Percentiles rank a stretch among this genome's conserved stretches.
Conservation (phyloP, 1,139 yeast genomes). For the Debaryomycetaceae sp. region DNA sequence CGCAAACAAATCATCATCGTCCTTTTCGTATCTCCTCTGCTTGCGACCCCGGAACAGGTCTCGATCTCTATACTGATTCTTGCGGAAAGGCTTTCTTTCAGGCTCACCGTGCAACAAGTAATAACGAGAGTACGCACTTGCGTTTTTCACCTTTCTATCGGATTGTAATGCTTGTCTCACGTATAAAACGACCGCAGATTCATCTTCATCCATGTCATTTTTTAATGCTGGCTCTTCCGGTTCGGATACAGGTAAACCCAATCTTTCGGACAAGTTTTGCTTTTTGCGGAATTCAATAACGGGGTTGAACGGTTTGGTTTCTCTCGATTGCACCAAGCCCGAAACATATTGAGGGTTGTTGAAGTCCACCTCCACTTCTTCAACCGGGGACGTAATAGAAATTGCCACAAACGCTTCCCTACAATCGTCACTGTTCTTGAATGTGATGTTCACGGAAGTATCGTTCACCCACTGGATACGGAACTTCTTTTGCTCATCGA, state of each 20-base stretch:
- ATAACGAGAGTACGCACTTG: slow-evolving; percentile 60
- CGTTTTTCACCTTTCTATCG: slow-evolving; percentile 58
- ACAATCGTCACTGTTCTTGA: slow-evolving; percentile 43
- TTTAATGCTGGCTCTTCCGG: slow-evolving; percentile 5
- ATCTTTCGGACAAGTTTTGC: slow-evolving; percentile 26
- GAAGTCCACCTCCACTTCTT: slow-evolving; percentile 9
- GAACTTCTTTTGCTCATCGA: slow-evolving; percentile 33
- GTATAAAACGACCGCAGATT: slow-evolving; percentile 36
- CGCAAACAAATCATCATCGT: slow-evolving; percentile 42
- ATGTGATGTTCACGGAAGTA: slow-evolving; percentile 52
- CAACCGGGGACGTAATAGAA: slow-evolving; percentile 19
- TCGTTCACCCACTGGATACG: slow-evolving; percentile 73
- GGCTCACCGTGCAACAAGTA: slow-evolving; percentile 77
- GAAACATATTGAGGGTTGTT: slow-evolving; percentile 18
- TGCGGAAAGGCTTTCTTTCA: slow-evolving; percentile 36
- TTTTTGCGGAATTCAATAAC: slow-evolving; percentile 34
- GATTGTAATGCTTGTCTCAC: slow-evolving; percentile 51
- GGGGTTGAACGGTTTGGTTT: slow-evolving; percentile 37
- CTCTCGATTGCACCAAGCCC: slow-evolving; percentile 30
- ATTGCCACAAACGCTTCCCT: slow-evolving; percentile 34
- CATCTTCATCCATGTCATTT: slow-evolving; percentile 38
- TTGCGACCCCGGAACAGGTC: slow-evolving; percentile 5
- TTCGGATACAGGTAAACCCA: slow-evolving; percentile 18
- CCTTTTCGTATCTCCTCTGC: slow-evolving; percentile 19
- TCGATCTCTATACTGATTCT: slow-evolving; percentile 6